Conservation (phyloP, 2,329 filamentous ascomycete species). For the Mariannaea sp. region DNA sequence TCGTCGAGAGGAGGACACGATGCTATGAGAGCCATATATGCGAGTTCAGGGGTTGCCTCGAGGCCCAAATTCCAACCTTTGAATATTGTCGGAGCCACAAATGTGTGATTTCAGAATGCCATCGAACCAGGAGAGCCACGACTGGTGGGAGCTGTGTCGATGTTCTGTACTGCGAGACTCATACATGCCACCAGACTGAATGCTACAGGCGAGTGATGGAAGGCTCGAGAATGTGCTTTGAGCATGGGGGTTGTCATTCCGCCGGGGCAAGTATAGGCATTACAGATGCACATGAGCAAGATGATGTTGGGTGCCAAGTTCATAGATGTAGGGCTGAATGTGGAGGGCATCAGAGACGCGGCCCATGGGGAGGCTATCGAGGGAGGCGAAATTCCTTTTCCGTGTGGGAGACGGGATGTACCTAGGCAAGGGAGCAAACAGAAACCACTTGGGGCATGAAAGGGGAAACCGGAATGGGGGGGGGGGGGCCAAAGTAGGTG, state of each 20-base stretch:
- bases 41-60: slow-evolving; percentile 28
- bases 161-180: slow-evolving; percentile 26
- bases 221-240: slow-evolving; percentile 23
- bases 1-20: slow-evolving; percentile 11
- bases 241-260: slow-evolving; percentile 17
- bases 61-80: slow-evolving; percentile 18
- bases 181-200: slow-evolving; percentile 27
- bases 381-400: slow-evolving; percentile 11
- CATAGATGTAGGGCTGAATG: not conserved
- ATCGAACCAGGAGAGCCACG: slow-evolving; percentile 13
- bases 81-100: slow-evolving; percentile 29
- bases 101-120: slow-evolving; percentile 24
- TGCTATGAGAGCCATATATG: slow-evolving; percentile 35
- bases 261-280: slow-evolving; percentile 4
- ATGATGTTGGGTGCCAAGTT: not conserved
- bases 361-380: not conserved
- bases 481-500: too few species aligned
- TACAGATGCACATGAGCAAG: slow-evolving; percentile 3
- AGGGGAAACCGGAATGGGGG: too few species aligned
- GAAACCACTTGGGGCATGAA: too few species aligned
- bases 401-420: slow-evolving; percentile 4
- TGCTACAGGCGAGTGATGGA: slow-evolving; percentile 23
- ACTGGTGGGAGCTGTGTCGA: not conserved
- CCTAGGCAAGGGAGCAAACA: too few species aligned
- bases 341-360: not conserved